phyloP scores from a whole-genome alignment of 306 rosid species.

The Fragaria ananassa region DNA sequence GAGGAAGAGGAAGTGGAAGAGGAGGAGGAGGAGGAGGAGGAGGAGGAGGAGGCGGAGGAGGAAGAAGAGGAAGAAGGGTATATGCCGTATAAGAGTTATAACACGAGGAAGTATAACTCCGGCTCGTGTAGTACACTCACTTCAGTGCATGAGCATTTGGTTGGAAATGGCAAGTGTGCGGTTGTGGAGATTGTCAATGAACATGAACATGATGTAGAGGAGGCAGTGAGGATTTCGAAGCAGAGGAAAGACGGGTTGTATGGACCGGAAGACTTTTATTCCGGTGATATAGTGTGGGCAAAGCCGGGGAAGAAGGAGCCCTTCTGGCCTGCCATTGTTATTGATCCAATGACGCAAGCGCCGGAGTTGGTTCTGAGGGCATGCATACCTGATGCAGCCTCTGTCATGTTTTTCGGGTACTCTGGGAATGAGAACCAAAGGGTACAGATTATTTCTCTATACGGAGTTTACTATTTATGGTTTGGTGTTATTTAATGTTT shows the following conservation, averaged over 20 bases:
- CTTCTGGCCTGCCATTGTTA: conserved; percentile 98
- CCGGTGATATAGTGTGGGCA: conserved; percentile 96
- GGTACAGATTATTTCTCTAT: conserved; percentile 44
- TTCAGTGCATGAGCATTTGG: conserved; percentile 34
- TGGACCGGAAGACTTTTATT: conserved; percentile 95
- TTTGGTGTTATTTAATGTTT: conserved; percentile 9
- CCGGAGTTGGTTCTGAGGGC: conserved; percentile 93
- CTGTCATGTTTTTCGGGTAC: conserved; percentile 96
- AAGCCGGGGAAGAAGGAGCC: conserved; percentile 93
- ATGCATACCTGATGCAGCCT: conserved; percentile 87
- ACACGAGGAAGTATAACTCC: conserved; percentile 37
- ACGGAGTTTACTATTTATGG: conserved; percentile 22
- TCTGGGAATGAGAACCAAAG: conserved; percentile 75
- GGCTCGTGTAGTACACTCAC: conserved; percentile 45
- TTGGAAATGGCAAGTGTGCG: conserved; percentile 42
- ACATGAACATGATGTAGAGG: conserved; percentile 39
- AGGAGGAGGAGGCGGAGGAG: background rate
- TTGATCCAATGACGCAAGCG: conserved; percentile 89
- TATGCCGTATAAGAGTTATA: conserved; percentile 37
- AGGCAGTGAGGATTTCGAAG: conserved; percentile 25
- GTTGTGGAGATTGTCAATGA: conserved; percentile 34
- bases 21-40: background rate
- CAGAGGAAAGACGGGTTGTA: conserved; percentile 50
- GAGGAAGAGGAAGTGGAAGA: background rate
- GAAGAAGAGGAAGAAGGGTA: background rate